Evolutionary conservation across 345 rosid species (phyloP).

Genomic region (Eucalyptus decipiens): DNA sequence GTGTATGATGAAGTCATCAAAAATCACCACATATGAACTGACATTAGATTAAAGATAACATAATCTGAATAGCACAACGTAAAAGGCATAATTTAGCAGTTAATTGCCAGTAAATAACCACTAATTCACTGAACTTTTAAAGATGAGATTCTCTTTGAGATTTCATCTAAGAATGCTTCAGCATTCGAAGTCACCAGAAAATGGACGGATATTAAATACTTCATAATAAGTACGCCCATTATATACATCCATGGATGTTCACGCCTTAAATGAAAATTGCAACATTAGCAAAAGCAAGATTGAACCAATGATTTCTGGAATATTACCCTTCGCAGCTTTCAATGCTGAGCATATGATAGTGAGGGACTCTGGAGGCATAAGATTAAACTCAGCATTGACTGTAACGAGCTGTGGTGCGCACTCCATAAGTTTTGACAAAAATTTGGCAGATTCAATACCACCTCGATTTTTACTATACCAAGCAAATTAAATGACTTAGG

Average conservation of each 20-base stretch:
- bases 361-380: slow-evolving; percentile 70
- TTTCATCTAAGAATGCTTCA: neutral
- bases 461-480: slow-evolving; percentile 75
- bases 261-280: neutral
- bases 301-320: neutral
- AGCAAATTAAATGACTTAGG: neutral
- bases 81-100: neutral
- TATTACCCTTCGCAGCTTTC: slow-evolving; percentile 40
- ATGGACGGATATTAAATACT: neutral
- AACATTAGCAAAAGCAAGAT: neutral
- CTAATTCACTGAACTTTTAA: neutral
- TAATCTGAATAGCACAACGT: neutral
- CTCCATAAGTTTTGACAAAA: slow-evolving; percentile 56
- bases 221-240: neutral
- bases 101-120: neutral
- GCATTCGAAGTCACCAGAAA: neutral
- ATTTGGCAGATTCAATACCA: slow-evolving; percentile 58
- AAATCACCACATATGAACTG: neutral
- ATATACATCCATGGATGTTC: neutral
- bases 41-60: neutral
- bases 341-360: slow-evolving; percentile 43
- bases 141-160: neutral
- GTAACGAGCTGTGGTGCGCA: slow-evolving; percentile 46
- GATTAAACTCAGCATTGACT: slow-evolving; percentile 59
- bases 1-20: neutral